phyloP scores from a whole-genome alignment of 2,329 filamentous ascomycete genomes.

The Aspergillus caelatus region DNA sequence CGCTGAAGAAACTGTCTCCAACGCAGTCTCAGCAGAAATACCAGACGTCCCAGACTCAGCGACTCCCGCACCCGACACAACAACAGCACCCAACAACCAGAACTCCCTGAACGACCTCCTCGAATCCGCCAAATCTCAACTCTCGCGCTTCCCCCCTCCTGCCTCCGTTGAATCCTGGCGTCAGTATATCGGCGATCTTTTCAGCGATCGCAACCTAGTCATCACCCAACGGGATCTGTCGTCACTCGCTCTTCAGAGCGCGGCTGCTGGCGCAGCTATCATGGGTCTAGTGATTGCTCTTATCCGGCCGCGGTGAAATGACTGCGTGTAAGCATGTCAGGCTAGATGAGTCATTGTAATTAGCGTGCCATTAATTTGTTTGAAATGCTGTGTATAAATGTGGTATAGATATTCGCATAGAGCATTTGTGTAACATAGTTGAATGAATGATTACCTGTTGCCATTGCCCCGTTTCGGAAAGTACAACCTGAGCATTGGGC shows the following conservation, averaged over 20 bases:
- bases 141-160: constrained; percentile 26
- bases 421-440: constrained; percentile 6
- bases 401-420: background rate
- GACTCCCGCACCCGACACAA: background rate
- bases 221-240: constrained; percentile 72
- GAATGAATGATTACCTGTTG: background rate
- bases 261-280: constrained; percentile 65
- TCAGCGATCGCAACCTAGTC: constrained; percentile 66
- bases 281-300: constrained; percentile 57
- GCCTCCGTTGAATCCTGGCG: constrained; percentile 50
- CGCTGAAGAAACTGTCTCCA: background rate
- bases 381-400: constrained; percentile 6
- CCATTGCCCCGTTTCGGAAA: background rate
- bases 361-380: constrained; percentile 1
- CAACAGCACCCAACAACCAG: constrained; percentile 3
- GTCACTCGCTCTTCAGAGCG: constrained; percentile 68
- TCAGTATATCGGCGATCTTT: constrained; percentile 59
- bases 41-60: background rate
- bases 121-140: constrained; percentile 27
- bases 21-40: constrained; percentile 3
- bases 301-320: constrained; percentile 47
- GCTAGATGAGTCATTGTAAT: constrained; percentile 2
- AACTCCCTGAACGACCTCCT: constrained; percentile 10
- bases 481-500: background rate
- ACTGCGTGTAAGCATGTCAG: constrained; percentile 20